Evolutionary conservation across 495 filamentous ascomycete species (phyloP), one percentile per base, ranked within the genome.

Genomic region (Durotheca rogersii): DNA sequence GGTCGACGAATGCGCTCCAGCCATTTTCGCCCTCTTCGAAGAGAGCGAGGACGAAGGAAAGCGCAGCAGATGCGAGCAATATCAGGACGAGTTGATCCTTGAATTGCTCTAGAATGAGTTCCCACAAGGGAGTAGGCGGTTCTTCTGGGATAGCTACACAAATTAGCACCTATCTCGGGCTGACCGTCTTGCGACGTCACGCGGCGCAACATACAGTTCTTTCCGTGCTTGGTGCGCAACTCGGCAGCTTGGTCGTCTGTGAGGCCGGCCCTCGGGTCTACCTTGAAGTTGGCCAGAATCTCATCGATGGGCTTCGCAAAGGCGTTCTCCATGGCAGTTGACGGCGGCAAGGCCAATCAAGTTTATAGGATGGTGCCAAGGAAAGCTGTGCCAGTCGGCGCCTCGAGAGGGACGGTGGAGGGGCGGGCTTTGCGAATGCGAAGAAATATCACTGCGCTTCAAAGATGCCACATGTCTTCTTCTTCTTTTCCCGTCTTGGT

Each of bases 11-110:
- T n/a, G 91, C 94, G 56, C 91, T 90, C 89, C 90, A 94, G 46
- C 87, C 93, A 45, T 90, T 88, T 37, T 85, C 87, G 11, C 32
- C 45, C 37, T 91, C 89, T 67, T 97, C 94, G 56, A 97, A 93
- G 9, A 99, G 77, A 35, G 94, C 94, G 40, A 99, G 72, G 15
- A 93, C 81, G 57, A 99, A 97, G 2, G 94, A 97, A 33, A 99
- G 81, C n/a, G 81, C 89, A 4, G 94, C 94, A 11, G 91, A 96
- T 33, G 82, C 93, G 38, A 99, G 75, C 3, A 99, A 80, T 61
- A 99, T 99, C 44, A 99, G 79, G 44, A 99, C 94, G 2, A 99
- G 80, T 70, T 99, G 94, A 65, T 99, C 94, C 71, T 99, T 95
- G 77, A 99, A 99, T 70, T 99, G 94, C 68, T 99, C 94, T 41